phyloP scores from a whole-genome alignment of 306 rosid genomes.

The Abrus precatorius region DNA sequence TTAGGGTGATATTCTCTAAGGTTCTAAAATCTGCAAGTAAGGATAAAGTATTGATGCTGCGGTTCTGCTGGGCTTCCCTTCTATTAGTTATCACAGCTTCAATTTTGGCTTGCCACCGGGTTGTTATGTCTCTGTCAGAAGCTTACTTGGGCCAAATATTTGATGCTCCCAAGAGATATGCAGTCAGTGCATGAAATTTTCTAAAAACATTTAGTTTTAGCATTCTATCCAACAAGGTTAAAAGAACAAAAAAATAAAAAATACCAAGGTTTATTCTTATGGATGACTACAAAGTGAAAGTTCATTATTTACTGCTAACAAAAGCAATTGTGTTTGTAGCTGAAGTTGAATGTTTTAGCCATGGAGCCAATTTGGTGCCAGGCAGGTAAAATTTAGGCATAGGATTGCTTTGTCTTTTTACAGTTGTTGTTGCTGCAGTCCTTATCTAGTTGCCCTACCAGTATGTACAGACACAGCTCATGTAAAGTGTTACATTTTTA shows the following conservation, averaged over 20 bases:
- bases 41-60: constrained; percentile 66
- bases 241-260: neutral
- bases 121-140: constrained; percentile 71
- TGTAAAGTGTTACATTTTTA: constrained; percentile 22
- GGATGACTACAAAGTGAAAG: constrained; percentile 27
- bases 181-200: constrained; percentile 65
- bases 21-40: constrained; percentile 72
- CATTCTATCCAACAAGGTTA: constrained; percentile 40
- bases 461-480: constrained; percentile 28
- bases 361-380: constrained; percentile 40
- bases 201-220: constrained; percentile 9
- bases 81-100: constrained; percentile 66
- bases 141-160: constrained; percentile 63
- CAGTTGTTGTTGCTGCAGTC: constrained; percentile 27
- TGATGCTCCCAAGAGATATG: constrained; percentile 69
- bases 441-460: constrained; percentile 11
- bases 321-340: constrained; percentile 34
- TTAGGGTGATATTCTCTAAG: constrained; percentile 71
- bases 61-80: constrained; percentile 76
- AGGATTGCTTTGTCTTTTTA: constrained; percentile 20
- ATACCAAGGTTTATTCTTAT: neutral
- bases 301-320: constrained; percentile 28
- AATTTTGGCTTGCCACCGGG: constrained; percentile 74
- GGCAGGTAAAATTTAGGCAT: constrained; percentile 44
- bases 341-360: constrained; percentile 13